Evolutionary conservation across 2,329 filamentous ascomycete genomes (phyloP), one percentile per base, ranked within the genome.

Genomic region (Verticillium dahliae): DNA sequence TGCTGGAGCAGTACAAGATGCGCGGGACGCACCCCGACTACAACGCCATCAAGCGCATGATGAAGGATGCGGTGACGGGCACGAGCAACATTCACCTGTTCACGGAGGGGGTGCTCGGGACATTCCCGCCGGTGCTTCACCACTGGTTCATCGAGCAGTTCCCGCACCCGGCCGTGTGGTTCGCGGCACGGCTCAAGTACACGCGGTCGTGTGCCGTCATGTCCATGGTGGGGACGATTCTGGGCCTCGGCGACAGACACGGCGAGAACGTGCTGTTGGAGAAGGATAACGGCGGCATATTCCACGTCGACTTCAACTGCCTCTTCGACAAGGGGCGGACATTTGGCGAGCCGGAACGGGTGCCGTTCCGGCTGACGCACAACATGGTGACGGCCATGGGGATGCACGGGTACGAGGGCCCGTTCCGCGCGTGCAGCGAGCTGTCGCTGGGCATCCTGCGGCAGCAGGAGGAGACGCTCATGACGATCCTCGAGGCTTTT

Each of bases 281-380:
- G 74, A 92, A 98, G 77, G 90, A 90, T 61, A 96, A 92, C 66
- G 95, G 96, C 55, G 94, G 94, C 59, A 88, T 96, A 2, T 91
- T 99, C 75, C 95, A 99, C 75, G 96, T 99, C 56, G 95, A 99
- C 76, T 99, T 99, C 82, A 99, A 99, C 77, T 99, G 96, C 75
- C 86, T 99, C 4, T 99, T 99, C 73, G 96, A 99, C 79, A 99
- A 99, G 71, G 95, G 95, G 1, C 84, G 94, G 50, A 97, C 93
- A 0, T 98, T 99, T 72, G 89, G 92, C 65, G 96, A 96, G 74
- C 94, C 95, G 0, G 95, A 99, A 75, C 82, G 90, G 35, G 95
- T 99, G 1, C 96, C 95, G 1, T 99, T 99, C 81, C 90, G 96
- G 15, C 82, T 99, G 52, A 99, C 95, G 4, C 94, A 97, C 81